Conservation (phyloP, 2,329 filamentous ascomycete species). For the Ophiocordyceps sinensis region DNA sequence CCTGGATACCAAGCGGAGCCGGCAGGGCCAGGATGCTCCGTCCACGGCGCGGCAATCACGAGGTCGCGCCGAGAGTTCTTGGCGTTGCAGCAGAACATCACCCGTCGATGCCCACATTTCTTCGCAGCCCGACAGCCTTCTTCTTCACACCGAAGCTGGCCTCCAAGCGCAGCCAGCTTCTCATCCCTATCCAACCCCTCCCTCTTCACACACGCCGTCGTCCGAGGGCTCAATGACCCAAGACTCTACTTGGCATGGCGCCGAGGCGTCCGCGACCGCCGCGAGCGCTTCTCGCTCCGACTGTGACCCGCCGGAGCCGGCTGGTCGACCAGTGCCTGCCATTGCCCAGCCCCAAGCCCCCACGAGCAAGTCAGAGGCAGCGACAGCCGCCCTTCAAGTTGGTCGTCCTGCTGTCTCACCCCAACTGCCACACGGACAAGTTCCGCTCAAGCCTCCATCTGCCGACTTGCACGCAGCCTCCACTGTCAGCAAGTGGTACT, state of each 20-base stretch:
- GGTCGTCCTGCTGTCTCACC: constrained; percentile 1
- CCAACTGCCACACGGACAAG: constrained; percentile 5
- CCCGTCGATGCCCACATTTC: constrained; percentile 3
- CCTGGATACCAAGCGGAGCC: constrained; percentile 9
- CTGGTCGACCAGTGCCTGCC: constrained; percentile 1
- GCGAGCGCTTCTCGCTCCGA: constrained; percentile 6
- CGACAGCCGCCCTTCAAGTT: not conserved
- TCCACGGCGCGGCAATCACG: constrained; percentile 15
- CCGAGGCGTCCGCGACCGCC: constrained; percentile 9
- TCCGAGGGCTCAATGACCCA: constrained; percentile 16
- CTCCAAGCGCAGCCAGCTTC: constrained; percentile 10
- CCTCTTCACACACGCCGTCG: constrained; percentile 33
- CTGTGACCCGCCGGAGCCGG: constrained; percentile 2
- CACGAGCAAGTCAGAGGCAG: not conserved
- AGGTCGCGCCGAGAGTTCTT: constrained; percentile 11
- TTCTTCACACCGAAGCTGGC: constrained; percentile 9
- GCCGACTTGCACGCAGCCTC: constrained; percentile 24
- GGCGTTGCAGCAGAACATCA: constrained; percentile 9
- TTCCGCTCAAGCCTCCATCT: constrained; percentile 30
- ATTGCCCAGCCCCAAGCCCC: constrained; percentile 1
- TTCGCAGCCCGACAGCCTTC: constrained; percentile 6
- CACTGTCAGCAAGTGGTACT: constrained; percentile 39
- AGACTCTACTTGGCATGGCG: constrained; percentile 11
- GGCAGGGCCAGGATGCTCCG: constrained; percentile 13
- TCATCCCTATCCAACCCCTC: constrained; percentile 41